A percentile compares a stretch with the other conserved stretches of the same genome.
Evolutionary conservation across 2,329 filamentous ascomycete genomes (phyloP).

Genomic region (Colletotrichum sp.): DNA sequence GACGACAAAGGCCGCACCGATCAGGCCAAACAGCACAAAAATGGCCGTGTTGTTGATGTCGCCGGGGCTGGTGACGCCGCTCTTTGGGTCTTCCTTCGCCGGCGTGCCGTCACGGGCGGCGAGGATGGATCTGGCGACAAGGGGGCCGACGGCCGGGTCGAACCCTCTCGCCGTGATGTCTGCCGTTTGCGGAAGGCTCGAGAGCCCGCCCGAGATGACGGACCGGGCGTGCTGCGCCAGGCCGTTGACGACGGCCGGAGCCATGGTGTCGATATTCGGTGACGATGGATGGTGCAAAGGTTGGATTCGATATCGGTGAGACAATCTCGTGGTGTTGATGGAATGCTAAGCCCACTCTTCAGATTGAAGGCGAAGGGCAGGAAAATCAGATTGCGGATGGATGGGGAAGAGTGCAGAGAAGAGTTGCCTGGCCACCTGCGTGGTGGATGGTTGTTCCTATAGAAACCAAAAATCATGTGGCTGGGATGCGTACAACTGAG

Average conservation of each 20-base stretch:
- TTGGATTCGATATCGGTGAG: not conserved
- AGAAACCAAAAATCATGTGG: constrained; percentile 29
- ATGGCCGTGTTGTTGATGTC: constrained; percentile 73
- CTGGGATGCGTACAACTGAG: constrained; percentile 21
- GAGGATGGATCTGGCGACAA: constrained; percentile 49
- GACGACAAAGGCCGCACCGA: constrained; percentile 78
- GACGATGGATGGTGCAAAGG: not conserved
- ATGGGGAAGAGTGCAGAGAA: not conserved
- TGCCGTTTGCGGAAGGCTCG: constrained; percentile 26
- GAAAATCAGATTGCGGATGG: not conserved
- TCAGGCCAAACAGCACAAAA: constrained; percentile 84
- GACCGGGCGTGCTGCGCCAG: constrained; percentile 19
- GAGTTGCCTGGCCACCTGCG: constrained; percentile 9
- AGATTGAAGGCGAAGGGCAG: not conserved
- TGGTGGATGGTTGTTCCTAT: constrained; percentile 25
- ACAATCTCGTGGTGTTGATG: not conserved
- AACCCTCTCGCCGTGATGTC: constrained; percentile 25
- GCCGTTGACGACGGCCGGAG: constrained; percentile 40
- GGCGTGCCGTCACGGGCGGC: constrained; percentile 36
- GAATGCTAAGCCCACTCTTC: constrained; percentile 6
- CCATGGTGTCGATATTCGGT: constrained; percentile 35
- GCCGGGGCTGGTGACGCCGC: constrained; percentile 58
- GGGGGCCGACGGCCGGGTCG: constrained; percentile 41
- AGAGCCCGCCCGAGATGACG: constrained; percentile 33
- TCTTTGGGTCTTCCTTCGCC: constrained; percentile 41